Evolutionary conservation across 208 protist species (phyloP).

Genomic region (Leishmania arabica): DNA sequence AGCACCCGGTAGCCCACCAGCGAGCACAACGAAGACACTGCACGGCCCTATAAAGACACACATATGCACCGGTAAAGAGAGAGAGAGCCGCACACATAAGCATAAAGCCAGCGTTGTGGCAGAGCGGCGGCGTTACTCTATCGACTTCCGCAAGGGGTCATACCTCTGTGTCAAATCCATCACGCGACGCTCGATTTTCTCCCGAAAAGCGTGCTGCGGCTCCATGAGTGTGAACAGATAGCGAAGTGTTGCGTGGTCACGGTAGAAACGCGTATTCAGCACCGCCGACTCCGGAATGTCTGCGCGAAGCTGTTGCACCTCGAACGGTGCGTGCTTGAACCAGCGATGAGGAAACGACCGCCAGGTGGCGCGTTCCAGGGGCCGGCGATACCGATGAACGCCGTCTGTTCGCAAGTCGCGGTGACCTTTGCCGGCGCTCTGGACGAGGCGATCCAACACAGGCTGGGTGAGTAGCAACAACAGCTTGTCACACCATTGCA

Average conservation of each 20-base stretch:
- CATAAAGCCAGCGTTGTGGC: background rate
- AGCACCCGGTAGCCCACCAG: too few relatives aligned
- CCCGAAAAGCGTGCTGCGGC: constrained; percentile 74
- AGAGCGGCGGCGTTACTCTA: background rate
- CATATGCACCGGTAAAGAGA: too few relatives aligned
- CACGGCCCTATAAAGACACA: background rate
- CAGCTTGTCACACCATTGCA: constrained; percentile 83
- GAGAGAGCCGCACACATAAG: background rate
- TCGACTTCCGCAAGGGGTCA: constrained; percentile 31
- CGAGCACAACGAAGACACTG: background rate
- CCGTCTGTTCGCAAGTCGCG: constrained; percentile 72
- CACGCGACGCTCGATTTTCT: constrained; percentile 62
- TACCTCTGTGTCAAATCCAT: constrained; percentile 66
- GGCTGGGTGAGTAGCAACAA: constrained; percentile 74
- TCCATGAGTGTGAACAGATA: constrained; percentile 86
- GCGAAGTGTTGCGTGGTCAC: constrained; percentile 77
- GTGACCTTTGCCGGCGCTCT: constrained; percentile 69
- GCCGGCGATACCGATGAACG: constrained; percentile 50
- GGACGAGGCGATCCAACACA: constrained; percentile 75
- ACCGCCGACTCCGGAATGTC: constrained; percentile 79
- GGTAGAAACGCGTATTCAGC: constrained; percentile 76
- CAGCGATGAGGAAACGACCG: constrained; percentile 80
- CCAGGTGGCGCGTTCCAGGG: constrained; percentile 69
- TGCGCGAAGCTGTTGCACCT: constrained; percentile 87
- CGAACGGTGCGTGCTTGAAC: constrained; percentile 91